These are phyloP conservation scores for Pichia cactophila DNA, from an alignment of 1,139 yeast genomes.

Conservation along the genomic window DNA sequence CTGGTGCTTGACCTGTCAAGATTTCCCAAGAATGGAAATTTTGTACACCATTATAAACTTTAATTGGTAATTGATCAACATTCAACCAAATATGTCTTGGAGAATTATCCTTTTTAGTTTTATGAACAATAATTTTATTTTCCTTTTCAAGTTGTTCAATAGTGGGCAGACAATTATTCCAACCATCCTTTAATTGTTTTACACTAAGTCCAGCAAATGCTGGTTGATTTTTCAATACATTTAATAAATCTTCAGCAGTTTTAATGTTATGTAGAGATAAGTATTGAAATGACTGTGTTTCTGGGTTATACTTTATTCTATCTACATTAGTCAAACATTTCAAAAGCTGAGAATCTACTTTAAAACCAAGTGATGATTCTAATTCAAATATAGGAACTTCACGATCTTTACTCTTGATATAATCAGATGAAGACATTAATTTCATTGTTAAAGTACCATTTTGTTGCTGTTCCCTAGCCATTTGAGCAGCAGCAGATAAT, in stretches of 20 bases:
- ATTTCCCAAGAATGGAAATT: slow-evolving; percentile 22
- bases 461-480: slow-evolving; percentile 4
- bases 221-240: slow-evolving; percentile 69
- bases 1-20: slow-evolving; percentile 3
- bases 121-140: slow-evolving; percentile 68
- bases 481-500: slow-evolving; percentile 8
- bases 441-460: slow-evolving; percentile 23
- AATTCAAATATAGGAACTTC: slow-evolving; percentile 62
- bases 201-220: slow-evolving; percentile 86
- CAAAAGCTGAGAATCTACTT: slow-evolving; percentile 44
- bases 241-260: slow-evolving; percentile 67
- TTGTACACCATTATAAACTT: slow-evolving; percentile 30
- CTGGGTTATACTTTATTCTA: slow-evolving; percentile 58
- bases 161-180: slow-evolving; percentile 86
- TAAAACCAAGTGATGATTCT: slow-evolving; percentile 43
- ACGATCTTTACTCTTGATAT: slow-evolving; percentile 59
- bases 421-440: slow-evolving; percentile 64
- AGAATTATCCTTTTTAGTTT: slow-evolving; percentile 87
- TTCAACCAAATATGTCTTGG: slow-evolving; percentile 93
- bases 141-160: slow-evolving; percentile 70
- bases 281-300: slow-evolving; percentile 65
- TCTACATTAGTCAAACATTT: slow-evolving; percentile 70
- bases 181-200: slow-evolving; percentile 88
- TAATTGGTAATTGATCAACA: slow-evolving; percentile 52
- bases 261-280: slow-evolving; percentile 85